Evolutionary conservation across 2,329 filamentous ascomycete species (phyloP).

Genomic region (Balansia obtecta): DNA sequence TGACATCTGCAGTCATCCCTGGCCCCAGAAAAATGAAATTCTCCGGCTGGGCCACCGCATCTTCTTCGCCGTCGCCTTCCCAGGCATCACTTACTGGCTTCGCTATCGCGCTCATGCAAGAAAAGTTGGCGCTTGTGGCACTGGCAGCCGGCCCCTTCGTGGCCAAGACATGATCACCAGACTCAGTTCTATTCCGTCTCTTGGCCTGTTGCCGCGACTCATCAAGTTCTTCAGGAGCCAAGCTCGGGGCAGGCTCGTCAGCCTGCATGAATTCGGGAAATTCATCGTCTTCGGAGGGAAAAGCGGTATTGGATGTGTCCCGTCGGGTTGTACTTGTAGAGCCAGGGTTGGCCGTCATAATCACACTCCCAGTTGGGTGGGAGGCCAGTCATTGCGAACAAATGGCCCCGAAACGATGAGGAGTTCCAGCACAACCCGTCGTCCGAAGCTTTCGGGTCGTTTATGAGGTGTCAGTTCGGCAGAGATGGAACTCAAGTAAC

Average conservation of each 20-base stretch:
- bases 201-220: conserved; percentile 38
- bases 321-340: conserved; percentile 43
- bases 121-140: conserved; percentile 6
- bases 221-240: conserved; percentile 40
- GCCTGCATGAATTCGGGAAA: conserved; percentile 39
- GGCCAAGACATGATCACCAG: not conserved
- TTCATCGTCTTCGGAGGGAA: conserved; percentile 42
- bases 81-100: conserved; percentile 20
- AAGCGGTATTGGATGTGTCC: conserved; percentile 44
- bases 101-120: conserved; percentile 21
- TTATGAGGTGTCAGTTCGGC: not conserved
- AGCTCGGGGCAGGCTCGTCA: conserved; percentile 22
- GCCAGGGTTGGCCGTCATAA: conserved; percentile 45
- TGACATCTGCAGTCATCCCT: conserved; percentile 32
- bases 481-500: too few relatives aligned
- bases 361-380: conserved; percentile 44
- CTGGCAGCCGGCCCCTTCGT: not conserved
- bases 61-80: conserved; percentile 21
- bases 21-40: conserved; percentile 41
- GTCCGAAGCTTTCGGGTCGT: too few relatives aligned
- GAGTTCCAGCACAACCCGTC: not conserved
- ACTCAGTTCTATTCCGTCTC: conserved; percentile 16
- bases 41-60: conserved; percentile 36
- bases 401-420: not conserved
- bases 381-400: conserved; percentile 22